Conservation (phyloP, 768 basidiomycete species). For the Auricularia heimuer region DNA sequence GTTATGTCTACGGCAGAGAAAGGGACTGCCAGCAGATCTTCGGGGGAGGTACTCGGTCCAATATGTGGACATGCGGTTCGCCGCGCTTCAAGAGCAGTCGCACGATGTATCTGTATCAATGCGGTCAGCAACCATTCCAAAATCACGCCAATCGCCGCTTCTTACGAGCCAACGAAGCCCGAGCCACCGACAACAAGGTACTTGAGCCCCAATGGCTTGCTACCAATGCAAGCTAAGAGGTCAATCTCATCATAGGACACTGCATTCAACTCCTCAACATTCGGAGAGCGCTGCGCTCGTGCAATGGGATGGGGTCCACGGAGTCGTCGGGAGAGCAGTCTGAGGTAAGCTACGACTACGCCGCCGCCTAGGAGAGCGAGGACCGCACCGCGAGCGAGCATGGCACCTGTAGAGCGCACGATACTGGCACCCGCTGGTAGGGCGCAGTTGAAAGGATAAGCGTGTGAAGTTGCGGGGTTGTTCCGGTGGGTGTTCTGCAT, state of each 20-base stretch:
- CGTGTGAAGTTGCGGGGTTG: no score
- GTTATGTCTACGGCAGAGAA: conserved; percentile 22
- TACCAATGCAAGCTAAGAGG: conserved; percentile 19
- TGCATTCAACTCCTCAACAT: neutral
- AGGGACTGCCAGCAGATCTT: conserved; percentile 16
- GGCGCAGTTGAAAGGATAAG: no score
- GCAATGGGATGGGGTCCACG: no score
- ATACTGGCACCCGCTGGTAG: no score
- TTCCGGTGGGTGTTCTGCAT: no score
- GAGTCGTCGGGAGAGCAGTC: no score
- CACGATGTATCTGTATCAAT: conserved; percentile 21
- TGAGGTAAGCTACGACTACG: no score
- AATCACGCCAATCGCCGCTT: neutral
- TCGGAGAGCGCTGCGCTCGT: neutral
- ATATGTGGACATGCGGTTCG: conserved; percentile 23
- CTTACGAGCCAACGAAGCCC: conserved; percentile 25
- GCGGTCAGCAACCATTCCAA: neutral
- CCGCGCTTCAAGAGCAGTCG: conserved; percentile 26
- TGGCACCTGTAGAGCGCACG: no score
- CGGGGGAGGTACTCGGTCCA: conserved; percentile 23
- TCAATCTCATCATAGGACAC: conserved; percentile 20
- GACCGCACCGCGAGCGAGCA: no score
- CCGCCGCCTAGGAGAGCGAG: no score
- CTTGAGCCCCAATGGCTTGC: conserved; percentile 15
- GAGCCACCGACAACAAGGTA: conserved; percentile 26